Conservation (phyloP, 2,329 filamentous ascomycete species). For the Calonectria fujianensis region DNA sequence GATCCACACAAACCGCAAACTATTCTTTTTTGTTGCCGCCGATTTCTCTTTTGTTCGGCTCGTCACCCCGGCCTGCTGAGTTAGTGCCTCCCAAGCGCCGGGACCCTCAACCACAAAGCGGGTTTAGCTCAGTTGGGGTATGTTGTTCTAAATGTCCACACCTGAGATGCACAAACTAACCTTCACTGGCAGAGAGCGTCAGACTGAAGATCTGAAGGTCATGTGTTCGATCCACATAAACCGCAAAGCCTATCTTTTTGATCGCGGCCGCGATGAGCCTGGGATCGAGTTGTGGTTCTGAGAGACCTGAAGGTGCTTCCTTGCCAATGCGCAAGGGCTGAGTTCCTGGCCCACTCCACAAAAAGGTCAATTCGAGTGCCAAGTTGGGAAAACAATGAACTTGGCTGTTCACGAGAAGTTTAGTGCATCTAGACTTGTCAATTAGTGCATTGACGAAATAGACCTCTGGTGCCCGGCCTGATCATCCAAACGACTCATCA, state of each 20-base stretch:
- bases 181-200: slow-evolving; percentile 41
- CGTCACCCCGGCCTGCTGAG: neutral
- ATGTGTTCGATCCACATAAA: slow-evolving; percentile 42
- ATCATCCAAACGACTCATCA: neutral
- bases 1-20: slow-evolving; percentile 41
- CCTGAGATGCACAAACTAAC: slow-evolving; percentile 28
- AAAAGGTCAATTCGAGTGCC: neutral
- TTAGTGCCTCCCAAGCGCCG: neutral
- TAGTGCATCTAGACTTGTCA: neutral
- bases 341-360: neutral
- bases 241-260: slow-evolving; percentile 35
- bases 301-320: neutral
- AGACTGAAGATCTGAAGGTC: slow-evolving; percentile 43
- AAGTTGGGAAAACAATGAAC: neutral
- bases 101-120: slow-evolving; percentile 26
- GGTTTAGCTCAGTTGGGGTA: slow-evolving; percentile 42
- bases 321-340: neutral
- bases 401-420: neutral
- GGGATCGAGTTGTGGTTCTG: neutral
- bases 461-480: neutral
- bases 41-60: neutral
- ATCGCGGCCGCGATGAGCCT: too few species aligned
- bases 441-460: neutral
- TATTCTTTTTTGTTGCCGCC: neutral
- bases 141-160: slow-evolving; percentile 16